These are phyloP conservation scores for Lecanicillium sp. DNA, from an alignment of 2,329 filamentous ascomycete species.

Conservation along the genomic window DNA sequence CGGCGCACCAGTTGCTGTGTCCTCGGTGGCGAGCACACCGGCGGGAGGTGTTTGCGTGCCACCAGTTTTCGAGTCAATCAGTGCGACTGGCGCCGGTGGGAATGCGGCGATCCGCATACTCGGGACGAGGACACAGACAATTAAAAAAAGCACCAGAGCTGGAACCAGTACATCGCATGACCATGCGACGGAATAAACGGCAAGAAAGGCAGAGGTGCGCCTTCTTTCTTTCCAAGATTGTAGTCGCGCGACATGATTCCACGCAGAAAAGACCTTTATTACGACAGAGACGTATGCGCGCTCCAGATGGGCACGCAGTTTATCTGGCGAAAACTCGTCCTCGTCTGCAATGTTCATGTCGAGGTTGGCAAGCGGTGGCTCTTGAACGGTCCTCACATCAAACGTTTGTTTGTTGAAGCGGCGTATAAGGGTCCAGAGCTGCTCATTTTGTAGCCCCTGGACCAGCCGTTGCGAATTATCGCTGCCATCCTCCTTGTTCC, in stretches of 20 bases:
- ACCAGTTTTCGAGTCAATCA: conserved; percentile 61
- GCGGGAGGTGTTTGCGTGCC: conserved; percentile 68
- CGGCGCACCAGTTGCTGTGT: conserved; percentile 69
- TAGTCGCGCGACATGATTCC: conserved; percentile 66
- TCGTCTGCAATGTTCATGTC: conserved; percentile 75
- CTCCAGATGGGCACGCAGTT: conserved; percentile 69
- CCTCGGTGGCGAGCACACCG: conserved; percentile 64
- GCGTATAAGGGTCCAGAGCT: conserved; percentile 65
- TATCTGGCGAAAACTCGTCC: conserved; percentile 76
- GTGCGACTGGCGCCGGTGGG: conserved; percentile 65
- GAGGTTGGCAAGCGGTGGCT: conserved; percentile 53
- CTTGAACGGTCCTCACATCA: conserved; percentile 59
- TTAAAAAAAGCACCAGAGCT: conserved; percentile 45
- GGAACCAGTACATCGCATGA: conserved; percentile 60
- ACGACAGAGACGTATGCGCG: conserved; percentile 72
- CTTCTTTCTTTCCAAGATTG: conserved; percentile 69
- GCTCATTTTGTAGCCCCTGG: conserved; percentile 63
- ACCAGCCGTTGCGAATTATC: conserved; percentile 56
- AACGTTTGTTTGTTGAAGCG: conserved; percentile 68
- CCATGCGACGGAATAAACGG: conserved; percentile 57
- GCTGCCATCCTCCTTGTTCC: conserved; percentile 52
- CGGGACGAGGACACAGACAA: conserved; percentile 60
- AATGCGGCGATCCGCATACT: conserved; percentile 56
- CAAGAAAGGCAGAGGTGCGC: conserved; percentile 55
- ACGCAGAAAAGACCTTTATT: conserved; percentile 53